A percentile compares a stretch with the other conserved stretches of the same genome.
These are phyloP conservation scores for Melanomma pulvis-pyrius DNA, from an alignment of 495 filamentous ascomycete species.

Conservation along the genomic window DNA sequence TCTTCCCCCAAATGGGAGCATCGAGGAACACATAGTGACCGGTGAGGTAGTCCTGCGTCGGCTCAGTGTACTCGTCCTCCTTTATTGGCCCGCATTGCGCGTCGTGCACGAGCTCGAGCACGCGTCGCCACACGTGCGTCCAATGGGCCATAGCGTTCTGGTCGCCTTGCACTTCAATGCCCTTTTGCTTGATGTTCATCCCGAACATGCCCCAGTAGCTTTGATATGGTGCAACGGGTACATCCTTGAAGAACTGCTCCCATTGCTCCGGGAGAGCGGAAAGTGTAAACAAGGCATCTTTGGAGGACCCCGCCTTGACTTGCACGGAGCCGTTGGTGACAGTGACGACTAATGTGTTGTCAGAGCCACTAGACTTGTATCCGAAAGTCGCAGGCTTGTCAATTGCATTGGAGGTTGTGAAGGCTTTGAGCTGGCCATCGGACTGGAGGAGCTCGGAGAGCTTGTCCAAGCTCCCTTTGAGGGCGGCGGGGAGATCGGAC, in stretches of 20 bases:
- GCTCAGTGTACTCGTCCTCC: constrained; percentile 27
- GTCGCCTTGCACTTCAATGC: constrained; percentile 44
- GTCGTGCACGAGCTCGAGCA: constrained; percentile 47
- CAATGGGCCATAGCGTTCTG: constrained; percentile 44
- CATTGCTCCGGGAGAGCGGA: constrained; percentile 49
- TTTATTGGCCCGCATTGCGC: constrained; percentile 44
- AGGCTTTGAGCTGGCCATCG: constrained; percentile 45
- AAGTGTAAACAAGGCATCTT: constrained; percentile 39
- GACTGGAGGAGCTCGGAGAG: constrained; percentile 24
- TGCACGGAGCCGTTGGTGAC: constrained; percentile 40
- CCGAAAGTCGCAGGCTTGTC: constrained; percentile 42
- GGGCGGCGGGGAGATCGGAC: constrained; percentile 28
- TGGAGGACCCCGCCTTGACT: constrained; percentile 31
- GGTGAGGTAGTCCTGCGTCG: constrained; percentile 43
- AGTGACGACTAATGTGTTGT: constrained; percentile 42
- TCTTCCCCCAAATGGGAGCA: constrained; percentile 46
- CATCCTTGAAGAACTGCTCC: constrained; percentile 47
- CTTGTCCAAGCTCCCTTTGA: constrained; percentile 26
- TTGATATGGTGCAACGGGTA: constrained; percentile 45
- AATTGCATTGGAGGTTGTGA: constrained; percentile 45
- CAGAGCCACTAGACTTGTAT: constrained; percentile 44
- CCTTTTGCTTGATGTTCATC: constrained; percentile 50
- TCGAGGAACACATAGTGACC: constrained; percentile 47
- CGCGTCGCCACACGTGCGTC: constrained; percentile 48
- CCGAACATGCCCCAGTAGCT: constrained; percentile 49